These are phyloP conservation scores for Plasmodium malariae DNA, from an alignment of 169 alveolate species.

Conservation along the genomic window DNA sequence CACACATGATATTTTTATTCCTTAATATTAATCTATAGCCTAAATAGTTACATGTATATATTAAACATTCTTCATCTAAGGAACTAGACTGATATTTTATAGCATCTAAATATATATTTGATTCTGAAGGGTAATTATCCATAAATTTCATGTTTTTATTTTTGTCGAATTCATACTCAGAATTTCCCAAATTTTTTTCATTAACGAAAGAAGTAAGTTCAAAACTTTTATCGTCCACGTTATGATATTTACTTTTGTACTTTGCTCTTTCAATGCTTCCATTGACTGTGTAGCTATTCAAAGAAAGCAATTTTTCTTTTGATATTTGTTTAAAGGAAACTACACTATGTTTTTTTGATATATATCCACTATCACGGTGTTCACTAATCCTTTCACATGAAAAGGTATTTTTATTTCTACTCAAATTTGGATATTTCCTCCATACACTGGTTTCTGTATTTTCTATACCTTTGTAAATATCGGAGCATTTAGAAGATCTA, in stretches of 20 bases:
- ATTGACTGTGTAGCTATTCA: slow-evolving; percentile 12
- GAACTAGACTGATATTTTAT: slow-evolving; percentile 73
- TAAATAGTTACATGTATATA: slow-evolving; percentile 66
- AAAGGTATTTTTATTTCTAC: slow-evolving; percentile 16
- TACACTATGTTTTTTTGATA: slow-evolving; percentile 37
- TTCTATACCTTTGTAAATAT: slow-evolving; percentile 33
- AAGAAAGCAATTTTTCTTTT: slow-evolving; percentile 26
- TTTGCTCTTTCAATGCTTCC: not conserved
- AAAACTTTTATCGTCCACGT: slow-evolving; percentile 8
- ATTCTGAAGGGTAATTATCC: slow-evolving; percentile 28
- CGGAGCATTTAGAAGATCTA: slow-evolving; percentile 6
- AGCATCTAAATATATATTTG: slow-evolving; percentile 66
- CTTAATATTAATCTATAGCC: slow-evolving; percentile 70
- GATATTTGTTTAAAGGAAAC: slow-evolving; percentile 77
- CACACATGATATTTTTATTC: slow-evolving; percentile 72
- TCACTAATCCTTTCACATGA: not conserved
- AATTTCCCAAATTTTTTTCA: slow-evolving; percentile 22
- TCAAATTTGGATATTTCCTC: slow-evolving; percentile 24
- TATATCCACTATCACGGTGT: not conserved
- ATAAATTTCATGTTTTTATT: not conserved
- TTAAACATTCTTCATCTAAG: slow-evolving; percentile 72
- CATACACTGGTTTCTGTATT: slow-evolving; percentile 14
- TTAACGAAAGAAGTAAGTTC: slow-evolving; percentile 6
- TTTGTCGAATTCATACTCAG: slow-evolving; percentile 43
- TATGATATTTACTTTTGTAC: not conserved